phyloP scores from a whole-genome alignment of 495 filamentous ascomycete genomes.

The Beverwykella pulmonaria region DNA sequence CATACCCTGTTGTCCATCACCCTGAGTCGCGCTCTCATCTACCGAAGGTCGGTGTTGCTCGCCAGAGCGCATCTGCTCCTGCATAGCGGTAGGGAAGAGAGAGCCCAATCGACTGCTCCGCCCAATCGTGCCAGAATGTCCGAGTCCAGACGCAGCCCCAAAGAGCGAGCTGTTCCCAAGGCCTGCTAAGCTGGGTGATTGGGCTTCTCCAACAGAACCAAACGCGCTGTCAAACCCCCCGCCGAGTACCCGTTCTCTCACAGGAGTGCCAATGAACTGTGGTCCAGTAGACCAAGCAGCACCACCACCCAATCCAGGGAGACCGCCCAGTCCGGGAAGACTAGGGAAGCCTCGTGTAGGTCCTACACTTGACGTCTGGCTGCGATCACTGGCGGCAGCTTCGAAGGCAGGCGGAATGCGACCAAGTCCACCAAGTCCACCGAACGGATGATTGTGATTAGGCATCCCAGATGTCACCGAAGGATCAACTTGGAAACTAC shows the following conservation, averaged over 20 bases:
- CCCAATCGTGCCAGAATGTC: constrained; percentile 61
- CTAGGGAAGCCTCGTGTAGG: constrained; percentile 69
- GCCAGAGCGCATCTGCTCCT: constrained; percentile 72
- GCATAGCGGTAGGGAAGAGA: constrained; percentile 83
- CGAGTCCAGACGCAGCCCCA: constrained; percentile 55
- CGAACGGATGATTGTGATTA: constrained; percentile 32
- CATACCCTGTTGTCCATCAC: constrained; percentile 33
- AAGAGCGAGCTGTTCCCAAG: constrained; percentile 56
- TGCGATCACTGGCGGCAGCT: constrained; percentile 70
- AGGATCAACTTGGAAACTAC: constrained; percentile 55
- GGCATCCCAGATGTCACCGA: constrained; percentile 23
- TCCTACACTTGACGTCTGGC: constrained; percentile 83
- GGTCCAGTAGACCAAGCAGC: constrained; percentile 66
- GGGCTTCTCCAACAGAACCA: constrained; percentile 68
- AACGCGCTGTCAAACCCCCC: constrained; percentile 75
- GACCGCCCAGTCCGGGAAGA: constrained; percentile 63
- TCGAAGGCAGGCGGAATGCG: constrained; percentile 57
- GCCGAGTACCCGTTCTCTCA: constrained; percentile 67
- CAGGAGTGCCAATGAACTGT: constrained; percentile 70
- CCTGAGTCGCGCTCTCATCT: constrained; percentile 49
- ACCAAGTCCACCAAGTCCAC: constrained; percentile 45
- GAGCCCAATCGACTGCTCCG: constrained; percentile 83
- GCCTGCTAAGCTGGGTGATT: constrained; percentile 70
- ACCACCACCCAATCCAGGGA: constrained; percentile 59
- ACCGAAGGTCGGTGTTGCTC: constrained; percentile 57